Evolutionary conservation across 257 asterid genomes (phyloP).

Genomic region (Ligustrum vulgare): DNA sequence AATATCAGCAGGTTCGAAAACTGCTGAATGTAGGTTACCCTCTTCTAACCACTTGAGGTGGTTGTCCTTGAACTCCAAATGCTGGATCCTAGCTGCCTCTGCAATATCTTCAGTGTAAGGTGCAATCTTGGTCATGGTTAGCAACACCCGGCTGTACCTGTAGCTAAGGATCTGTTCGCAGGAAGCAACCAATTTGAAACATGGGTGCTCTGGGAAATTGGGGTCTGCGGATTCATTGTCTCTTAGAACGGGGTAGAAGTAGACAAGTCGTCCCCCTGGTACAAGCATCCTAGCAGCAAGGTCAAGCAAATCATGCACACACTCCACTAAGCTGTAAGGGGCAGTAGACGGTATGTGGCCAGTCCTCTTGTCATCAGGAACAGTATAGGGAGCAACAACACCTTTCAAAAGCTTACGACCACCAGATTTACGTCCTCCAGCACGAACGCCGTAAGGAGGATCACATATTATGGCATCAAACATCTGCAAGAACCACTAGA

Average conservation of each 20-base stretch:
- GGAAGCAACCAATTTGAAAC: constrained; percentile 64
- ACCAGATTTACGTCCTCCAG: constrained; percentile 99
- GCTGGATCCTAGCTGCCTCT: constrained; percentile 62
- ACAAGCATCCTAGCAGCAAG: constrained; percentile 91
- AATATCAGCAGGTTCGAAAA: constrained; percentile 65
- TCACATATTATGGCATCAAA: constrained; percentile 97
- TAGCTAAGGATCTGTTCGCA: constrained; percentile 91
- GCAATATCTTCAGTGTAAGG: constrained; percentile 71
- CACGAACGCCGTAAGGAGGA: constrained; percentile 99
- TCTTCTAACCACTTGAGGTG: constrained; percentile 96
- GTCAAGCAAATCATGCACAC: constrained; percentile 95
- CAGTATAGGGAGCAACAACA: constrained; percentile 70
- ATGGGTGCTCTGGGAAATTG: constrained; percentile 84
- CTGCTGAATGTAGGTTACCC: constrained; percentile 91
- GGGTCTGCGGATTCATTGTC: constrained; percentile 62
- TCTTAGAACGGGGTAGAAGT: constrained; percentile 84
- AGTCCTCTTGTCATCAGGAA: constrained; percentile 86
- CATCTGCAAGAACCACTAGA: constrained; percentile 41
- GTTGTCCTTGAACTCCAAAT: constrained; percentile 74
- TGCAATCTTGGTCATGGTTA: constrained; percentile 68
- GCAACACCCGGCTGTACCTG: constrained; percentile 79
- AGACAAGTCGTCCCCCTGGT: constrained; percentile 87
- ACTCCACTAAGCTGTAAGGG: constrained; percentile 88
- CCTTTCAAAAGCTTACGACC: constrained; percentile 99
- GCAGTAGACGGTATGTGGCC: constrained; percentile 98